Base-by-base conservation (phyloP, 805 yeast genomes). In the Pichia exigua region DNA sequence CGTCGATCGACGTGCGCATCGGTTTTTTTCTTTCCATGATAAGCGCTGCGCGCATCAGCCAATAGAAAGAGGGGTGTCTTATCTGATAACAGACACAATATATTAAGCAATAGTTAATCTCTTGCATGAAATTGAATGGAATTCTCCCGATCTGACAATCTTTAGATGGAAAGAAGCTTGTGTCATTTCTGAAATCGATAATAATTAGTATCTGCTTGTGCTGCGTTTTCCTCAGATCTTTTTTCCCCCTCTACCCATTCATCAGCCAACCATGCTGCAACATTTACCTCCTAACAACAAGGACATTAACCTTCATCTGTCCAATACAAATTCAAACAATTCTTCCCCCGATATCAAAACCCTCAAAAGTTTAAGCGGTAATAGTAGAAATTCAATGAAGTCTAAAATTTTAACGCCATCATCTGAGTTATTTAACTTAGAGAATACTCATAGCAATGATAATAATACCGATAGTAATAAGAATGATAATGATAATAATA, bases 361-460 rank as follows among this genome's bases (percentile, higher is more conserved):
- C 20, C 10, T 20, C 20, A 35, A 35, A n/a, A 35, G 20, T n/a
- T 17, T 9, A 35, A 15, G 9, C 13, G 5, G 17, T 8, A 27
- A 18, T 43, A 18, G 2, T 3, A 42, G n/a, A 4, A 8, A 27
- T 17, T n/a, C 18, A 18, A 26, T 9, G 17, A 46, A 39, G 9
- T 22, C n/a, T 2, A 44, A 49, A 22, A 38, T 45, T 8, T 24
- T 44, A 17, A 49, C 51, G 5, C 51, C 51, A n/a, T 39, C 51
- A 6, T 44, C 46, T 7, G 51, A 47, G 3, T 20, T 49, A 30
- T 38, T 42, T 9, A 20, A 1, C 26, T 21, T 20, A 18, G 24
- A 47, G 13, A n/a, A 46, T 22, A 18, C 30, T 18, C 13, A 26
- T 26, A 28, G 27, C 13, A 27, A 44, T 18, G n/a, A 22, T 12